These are phyloP conservation scores for Coprinopsis marcescibilis DNA, from an alignment of 768 basidiomycete genomes.

Conservation along the genomic window DNA sequence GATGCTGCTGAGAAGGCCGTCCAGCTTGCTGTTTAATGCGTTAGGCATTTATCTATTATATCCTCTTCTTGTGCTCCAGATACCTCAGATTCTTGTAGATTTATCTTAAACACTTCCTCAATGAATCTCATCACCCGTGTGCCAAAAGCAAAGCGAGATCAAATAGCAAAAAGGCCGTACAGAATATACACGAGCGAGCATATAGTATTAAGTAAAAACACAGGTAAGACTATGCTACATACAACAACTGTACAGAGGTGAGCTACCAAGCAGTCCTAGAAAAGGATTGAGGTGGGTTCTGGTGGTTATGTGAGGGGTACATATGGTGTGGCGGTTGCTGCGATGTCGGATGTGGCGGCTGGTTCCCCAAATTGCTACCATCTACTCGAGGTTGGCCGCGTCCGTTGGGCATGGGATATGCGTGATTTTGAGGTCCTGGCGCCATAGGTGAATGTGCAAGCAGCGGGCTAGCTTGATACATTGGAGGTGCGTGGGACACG, in stretches of 20 bases:
- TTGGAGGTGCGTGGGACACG: constrained; percentile 53
- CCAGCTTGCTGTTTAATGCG: constrained; percentile 50
- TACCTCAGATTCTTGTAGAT: constrained; percentile 1
- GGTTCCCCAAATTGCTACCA: constrained; percentile 38
- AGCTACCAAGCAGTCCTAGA: constrained; percentile 48
- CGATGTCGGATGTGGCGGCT: constrained; percentile 24
- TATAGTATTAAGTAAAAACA: no score
- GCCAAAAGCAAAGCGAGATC: no score
- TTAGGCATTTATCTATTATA: constrained; percentile 12
- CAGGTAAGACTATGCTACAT: no score
- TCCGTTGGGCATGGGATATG: constrained; percentile 40
- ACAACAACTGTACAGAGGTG: constrained; percentile 32
- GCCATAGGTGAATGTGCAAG: constrained; percentile 50
- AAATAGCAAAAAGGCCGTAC: neutral
- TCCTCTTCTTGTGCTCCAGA: constrained; percentile 10
- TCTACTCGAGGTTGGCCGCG: constrained; percentile 47
- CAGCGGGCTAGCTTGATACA: constrained; percentile 67
- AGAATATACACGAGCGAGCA: no score
- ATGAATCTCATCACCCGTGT: no score
- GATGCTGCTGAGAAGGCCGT: constrained; percentile 84
- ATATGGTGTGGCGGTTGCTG: constrained; percentile 31
- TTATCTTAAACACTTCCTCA: neutral
- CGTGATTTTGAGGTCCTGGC: constrained; percentile 35
- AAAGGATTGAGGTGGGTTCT: constrained; percentile 26
- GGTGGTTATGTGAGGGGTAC: constrained; percentile 5